Conservation (phyloP, 2,329 filamentous ascomycete genomes). For the Neofusicoccum cordaticola region DNA sequence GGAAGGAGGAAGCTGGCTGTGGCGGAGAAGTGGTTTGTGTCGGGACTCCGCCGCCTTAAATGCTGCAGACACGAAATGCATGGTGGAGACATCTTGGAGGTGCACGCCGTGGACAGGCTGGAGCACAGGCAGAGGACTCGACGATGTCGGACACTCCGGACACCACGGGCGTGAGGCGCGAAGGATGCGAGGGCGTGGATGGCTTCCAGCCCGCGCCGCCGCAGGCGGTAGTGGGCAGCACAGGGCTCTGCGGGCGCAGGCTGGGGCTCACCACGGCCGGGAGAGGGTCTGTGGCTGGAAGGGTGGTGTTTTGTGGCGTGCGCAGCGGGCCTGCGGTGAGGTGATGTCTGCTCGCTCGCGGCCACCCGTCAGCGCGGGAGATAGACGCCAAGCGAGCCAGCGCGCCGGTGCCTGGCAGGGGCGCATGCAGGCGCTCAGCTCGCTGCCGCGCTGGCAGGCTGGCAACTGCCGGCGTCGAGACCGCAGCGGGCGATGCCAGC, state of each 20-base stretch:
- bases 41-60: not conserved
- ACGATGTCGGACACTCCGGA: not conserved
- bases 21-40: not conserved
- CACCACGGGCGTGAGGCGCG: not conserved
- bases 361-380: not conserved
- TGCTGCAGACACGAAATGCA: not conserved
- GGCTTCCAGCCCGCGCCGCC: not conserved
- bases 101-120: not conserved
- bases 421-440: not conserved
- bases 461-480: not conserved
- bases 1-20: not conserved
- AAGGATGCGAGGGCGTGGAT: not conserved
- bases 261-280: not conserved
- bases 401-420: not conserved
- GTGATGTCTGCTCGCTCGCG: not conserved
- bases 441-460: not conserved
- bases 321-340: not conserved
- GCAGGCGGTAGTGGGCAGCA: not conserved
- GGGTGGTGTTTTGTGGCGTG: conserved; percentile 3
- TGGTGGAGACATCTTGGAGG: not conserved
- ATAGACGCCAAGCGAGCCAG: not conserved
- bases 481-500: not conserved
- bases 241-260: not conserved
- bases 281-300: not conserved
- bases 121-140: not conserved